Evolutionary conservation across 768 basidiomycete species (phyloP).

Genomic region (Boletus tylopilopsis): DNA sequence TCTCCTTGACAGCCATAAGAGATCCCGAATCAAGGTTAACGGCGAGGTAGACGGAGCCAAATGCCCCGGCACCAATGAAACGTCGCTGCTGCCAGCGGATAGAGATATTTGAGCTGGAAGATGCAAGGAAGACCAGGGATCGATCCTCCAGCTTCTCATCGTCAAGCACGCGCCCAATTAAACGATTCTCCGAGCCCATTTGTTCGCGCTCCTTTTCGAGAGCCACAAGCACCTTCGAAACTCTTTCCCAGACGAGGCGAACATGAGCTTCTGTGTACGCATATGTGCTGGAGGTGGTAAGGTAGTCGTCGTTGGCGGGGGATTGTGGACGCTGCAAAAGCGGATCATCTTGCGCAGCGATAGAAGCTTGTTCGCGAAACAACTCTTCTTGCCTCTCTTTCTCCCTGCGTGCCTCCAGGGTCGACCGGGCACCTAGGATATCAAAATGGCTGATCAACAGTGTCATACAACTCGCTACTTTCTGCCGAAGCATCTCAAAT

Average conservation of each 20-base stretch:
- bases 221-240: constrained; percentile 51
- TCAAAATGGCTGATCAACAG: constrained; percentile 97
- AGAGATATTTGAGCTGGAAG: constrained; percentile 92
- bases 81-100: constrained; percentile 98
- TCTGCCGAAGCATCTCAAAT: constrained; percentile 85
- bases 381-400: constrained; percentile 77
- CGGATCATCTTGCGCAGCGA: constrained; percentile 44
- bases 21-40: constrained; percentile 95
- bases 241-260: constrained; percentile 74
- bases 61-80: constrained; percentile 98
- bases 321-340: constrained; percentile 42
- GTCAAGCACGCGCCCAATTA: constrained; percentile 89
- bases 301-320: constrained; percentile 35
- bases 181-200: constrained; percentile 64
- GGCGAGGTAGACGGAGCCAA: constrained; percentile 98
- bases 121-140: constrained; percentile 90
- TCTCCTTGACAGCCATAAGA: constrained; percentile 99
- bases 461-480: constrained; percentile 95
- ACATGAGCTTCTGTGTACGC: constrained; percentile 60
- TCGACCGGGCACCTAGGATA: constrained; percentile 91
- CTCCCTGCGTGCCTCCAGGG: constrained; percentile 82
- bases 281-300: constrained; percentile 26
- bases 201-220: constrained; percentile 65
- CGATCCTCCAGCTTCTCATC: constrained; percentile 92
- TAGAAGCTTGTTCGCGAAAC: constrained; percentile 50